A percentile compares a stretch with the other conserved stretches of the same genome.
Evolutionary conservation across 352 stramenopile species (phyloP).

Genomic region (Pythium scleroteichum): DNA sequence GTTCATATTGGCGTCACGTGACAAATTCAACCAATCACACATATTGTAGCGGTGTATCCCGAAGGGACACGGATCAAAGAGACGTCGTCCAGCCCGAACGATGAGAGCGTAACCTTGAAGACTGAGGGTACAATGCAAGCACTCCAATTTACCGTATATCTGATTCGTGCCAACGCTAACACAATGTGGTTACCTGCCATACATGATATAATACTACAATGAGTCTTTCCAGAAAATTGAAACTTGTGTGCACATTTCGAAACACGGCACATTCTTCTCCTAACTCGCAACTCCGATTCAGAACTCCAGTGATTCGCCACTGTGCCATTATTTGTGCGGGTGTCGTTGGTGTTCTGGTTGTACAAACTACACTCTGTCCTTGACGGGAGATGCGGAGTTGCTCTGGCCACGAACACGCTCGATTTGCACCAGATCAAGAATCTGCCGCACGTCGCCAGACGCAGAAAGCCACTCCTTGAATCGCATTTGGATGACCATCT

Average conservation of each 20-base stretch:
- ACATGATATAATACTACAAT: no score
- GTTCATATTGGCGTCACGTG: neutral
- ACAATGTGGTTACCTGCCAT: no score
- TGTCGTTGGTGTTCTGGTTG: no score
- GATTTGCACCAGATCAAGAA: constrained; percentile 87
- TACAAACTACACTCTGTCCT: constrained; percentile 4
- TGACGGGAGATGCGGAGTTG: constrained; percentile 12
- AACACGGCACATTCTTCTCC: no score
- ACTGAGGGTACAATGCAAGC: constrained; percentile 5
- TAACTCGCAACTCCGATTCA: no score
- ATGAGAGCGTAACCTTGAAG: constrained; percentile 13
- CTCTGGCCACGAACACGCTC: constrained; percentile 43
- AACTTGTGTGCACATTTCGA: no score
- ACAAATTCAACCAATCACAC: constrained; percentile 35
- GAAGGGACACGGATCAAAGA: constrained; percentile 22
- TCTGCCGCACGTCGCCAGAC: constrained; percentile 85
- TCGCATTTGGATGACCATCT: constrained; percentile 77
- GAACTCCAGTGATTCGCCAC: neutral
- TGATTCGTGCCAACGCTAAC: no score
- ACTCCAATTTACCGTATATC: no score
- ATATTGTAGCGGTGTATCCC: constrained; percentile 10
- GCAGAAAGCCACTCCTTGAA: constrained; percentile 90
- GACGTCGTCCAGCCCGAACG: constrained; percentile 16
- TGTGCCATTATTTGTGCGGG: no score
- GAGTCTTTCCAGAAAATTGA: no score